Base-by-base conservation (phyloP, 1,139 yeast species). In the Protomyces gravidus region DNA sequence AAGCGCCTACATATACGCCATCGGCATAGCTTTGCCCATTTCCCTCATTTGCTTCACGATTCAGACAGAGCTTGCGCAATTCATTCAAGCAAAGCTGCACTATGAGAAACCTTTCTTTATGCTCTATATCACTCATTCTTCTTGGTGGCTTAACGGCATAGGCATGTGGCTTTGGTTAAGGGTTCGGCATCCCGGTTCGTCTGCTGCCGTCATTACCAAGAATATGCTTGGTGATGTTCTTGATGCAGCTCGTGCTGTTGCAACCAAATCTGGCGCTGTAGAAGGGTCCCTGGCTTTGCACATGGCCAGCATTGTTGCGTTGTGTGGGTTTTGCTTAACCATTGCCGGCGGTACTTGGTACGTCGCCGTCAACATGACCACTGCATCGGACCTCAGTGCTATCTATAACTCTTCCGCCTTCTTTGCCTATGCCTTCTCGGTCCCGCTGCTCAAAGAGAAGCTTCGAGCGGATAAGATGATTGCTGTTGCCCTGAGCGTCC, bases 391-490 rank as follows among this genome's bases (percentile, higher is more conserved):
- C 68, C 85, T 89, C 28, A 88, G 96, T 2, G 96, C 96, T 7
- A 89, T 89, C 64, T 89, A 88, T 73, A 89, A 89, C 73, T 87
- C 95, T 68, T 84, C 90, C 11, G 95, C 95, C 0, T 88, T 89
- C 69, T 85, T 90, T 5, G 96, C 96, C 0, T 85, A 89, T 68
- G 81, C 88, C 4, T 88, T 89, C 72, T 89, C 95, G 1, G 84
- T 89, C 28, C 88, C 90, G 1, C 71, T 89, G 47, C 76, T 89
- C 56, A 64, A 70, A 28, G 96, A 89, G 67, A 75, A 73, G 53
- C 82, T 87, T 66, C 79, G 86, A 1, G 77, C 82, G 78, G 72
- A 82, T 61, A 89, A 88, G 70, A 78, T 83, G 6, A 69, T 77
- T 45, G 82, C 90, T n/a, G 96, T 89, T 9, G 65, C 82, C 1